phyloP scores from a whole-genome alignment of 2,329 filamentous ascomycete species.

The Cucurbitaria berberidis region DNA sequence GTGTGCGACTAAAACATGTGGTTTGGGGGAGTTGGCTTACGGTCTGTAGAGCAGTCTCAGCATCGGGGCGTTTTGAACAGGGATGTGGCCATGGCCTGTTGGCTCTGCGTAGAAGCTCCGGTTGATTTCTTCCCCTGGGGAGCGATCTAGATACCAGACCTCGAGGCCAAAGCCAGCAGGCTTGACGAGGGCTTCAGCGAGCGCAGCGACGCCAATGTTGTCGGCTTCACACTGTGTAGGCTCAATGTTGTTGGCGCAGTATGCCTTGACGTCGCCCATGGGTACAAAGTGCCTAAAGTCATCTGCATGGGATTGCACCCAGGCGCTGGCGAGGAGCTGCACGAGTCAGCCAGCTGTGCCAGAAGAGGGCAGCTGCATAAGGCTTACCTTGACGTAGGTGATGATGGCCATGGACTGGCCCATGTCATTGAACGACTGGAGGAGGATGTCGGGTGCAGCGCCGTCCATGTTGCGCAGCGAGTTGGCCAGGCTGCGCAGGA shows the following conservation, averaged over 20 bases:
- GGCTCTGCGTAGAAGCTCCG: conserved; percentile 65
- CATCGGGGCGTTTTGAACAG: conserved; percentile 61
- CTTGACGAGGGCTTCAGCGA: conserved; percentile 80
- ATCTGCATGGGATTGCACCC: conserved; percentile 75
- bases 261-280: conserved; percentile 64
- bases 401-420: conserved; percentile 75
- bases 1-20: conserved; percentile 3
- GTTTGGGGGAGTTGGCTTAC: conserved; percentile 51
- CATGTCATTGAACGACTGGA: conserved; percentile 75
- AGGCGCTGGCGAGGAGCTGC: conserved; percentile 81
- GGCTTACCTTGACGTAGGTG: conserved; percentile 73
- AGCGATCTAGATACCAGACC: conserved; percentile 90
- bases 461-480: conserved; percentile 64
- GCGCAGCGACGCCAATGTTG: conserved; percentile 78
- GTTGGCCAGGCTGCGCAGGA: conserved; percentile 69
- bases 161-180: conserved; percentile 81
- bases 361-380: not conserved
- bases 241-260: conserved; percentile 74
- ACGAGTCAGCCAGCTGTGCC: conserved; percentile 14
- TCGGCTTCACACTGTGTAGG: conserved; percentile 84
- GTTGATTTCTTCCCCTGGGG: conserved; percentile 77
- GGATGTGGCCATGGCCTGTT: conserved; percentile 52
- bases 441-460: conserved; percentile 58
- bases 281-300: conserved; percentile 74
- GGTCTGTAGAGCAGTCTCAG: conserved; percentile 72